These are phyloP conservation scores for Clitopilus hobsonii DNA, from an alignment of 768 basidiomycete genomes.

Conservation along the genomic window DNA sequence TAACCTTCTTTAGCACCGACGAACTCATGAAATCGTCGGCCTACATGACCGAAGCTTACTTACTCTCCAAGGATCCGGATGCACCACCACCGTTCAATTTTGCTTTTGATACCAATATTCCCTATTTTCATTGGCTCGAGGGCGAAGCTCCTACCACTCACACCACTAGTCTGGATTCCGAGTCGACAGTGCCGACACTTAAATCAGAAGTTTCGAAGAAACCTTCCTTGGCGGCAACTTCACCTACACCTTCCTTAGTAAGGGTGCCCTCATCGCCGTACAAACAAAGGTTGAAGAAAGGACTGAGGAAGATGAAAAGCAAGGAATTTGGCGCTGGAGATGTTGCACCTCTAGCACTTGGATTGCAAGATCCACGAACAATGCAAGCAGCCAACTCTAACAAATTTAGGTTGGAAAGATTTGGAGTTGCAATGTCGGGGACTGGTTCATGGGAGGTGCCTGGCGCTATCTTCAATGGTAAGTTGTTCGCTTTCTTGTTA, in stretches of 20 bases:
- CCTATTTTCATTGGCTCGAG: slow-evolving; percentile 76
- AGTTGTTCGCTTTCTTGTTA: slow-evolving; percentile 10
- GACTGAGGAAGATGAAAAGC: not conserved
- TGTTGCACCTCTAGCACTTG: slow-evolving; percentile 5
- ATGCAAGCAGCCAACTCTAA: slow-evolving; percentile 27
- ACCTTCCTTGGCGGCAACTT: not conserved
- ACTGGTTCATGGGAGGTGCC: slow-evolving; percentile 69
- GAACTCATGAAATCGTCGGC: slow-evolving; percentile 75
- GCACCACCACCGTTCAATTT: slow-evolving; percentile 66
- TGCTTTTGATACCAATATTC: slow-evolving; percentile 49
- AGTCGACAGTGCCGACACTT: too few species aligned
- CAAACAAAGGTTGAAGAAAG: not conserved
- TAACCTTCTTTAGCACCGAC: slow-evolving; percentile 51
- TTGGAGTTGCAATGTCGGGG: slow-evolving; percentile 74
- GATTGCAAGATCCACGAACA: not conserved
- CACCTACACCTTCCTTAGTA: not conserved
- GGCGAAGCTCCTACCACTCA: slow-evolving; percentile 25
- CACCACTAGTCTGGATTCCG: slow-evolving; percentile 2
- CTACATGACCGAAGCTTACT: slow-evolving; percentile 68
- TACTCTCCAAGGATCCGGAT: slow-evolving; percentile 37
- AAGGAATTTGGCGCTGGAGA: slow-evolving; percentile 17
- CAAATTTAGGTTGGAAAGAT: slow-evolving; percentile 55
- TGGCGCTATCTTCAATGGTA: slow-evolving; percentile 52
- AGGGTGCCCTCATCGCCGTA: not conserved
- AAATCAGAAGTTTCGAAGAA: too few species aligned